Evolutionary conservation across 1,284 basidiomycete genomes (phyloP).

Genomic region (Hortiboletus rubellus): DNA sequence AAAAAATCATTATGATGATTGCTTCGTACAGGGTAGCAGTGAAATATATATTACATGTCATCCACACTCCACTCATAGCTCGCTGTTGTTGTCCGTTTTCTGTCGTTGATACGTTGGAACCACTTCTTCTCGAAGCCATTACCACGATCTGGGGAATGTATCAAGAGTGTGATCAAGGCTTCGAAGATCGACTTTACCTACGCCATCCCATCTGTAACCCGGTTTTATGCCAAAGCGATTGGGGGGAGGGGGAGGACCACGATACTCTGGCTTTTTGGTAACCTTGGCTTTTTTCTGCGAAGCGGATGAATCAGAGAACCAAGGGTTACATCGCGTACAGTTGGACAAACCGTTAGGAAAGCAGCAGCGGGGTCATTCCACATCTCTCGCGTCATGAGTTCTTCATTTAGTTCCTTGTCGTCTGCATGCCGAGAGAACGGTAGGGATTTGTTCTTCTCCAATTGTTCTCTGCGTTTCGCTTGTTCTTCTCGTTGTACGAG

Average conservation of each 20-base stretch:
- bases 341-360: constrained; percentile 78
- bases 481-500: constrained; percentile 81
- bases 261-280: constrained; percentile 81
- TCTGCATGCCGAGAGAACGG: constrained; percentile 80
- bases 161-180: constrained; percentile 4
- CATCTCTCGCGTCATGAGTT: constrained; percentile 73
- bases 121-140: constrained; percentile 95
- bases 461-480: constrained; percentile 61
- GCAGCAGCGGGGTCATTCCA: constrained; percentile 97
- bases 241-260: constrained; percentile 84
- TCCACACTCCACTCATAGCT: constrained; percentile 85
- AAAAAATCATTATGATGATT: background rate
- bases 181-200: constrained; percentile 58
- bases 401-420: constrained; percentile 83
- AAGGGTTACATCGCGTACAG: background rate
- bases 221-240: constrained; percentile 96
- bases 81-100: constrained; percentile 66
- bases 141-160: constrained; percentile 64
- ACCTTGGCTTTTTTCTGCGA: constrained; percentile 75
- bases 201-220: constrained; percentile 96
- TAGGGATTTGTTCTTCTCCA: constrained; percentile 64
- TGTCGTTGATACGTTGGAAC: constrained; percentile 80
- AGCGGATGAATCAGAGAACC: constrained; percentile 5
- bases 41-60: constrained; percentile 67
- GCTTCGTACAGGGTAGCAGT: constrained; percentile 1